Base-by-base conservation (phyloP, 306 rosid species). In the Urtica urens region DNA sequence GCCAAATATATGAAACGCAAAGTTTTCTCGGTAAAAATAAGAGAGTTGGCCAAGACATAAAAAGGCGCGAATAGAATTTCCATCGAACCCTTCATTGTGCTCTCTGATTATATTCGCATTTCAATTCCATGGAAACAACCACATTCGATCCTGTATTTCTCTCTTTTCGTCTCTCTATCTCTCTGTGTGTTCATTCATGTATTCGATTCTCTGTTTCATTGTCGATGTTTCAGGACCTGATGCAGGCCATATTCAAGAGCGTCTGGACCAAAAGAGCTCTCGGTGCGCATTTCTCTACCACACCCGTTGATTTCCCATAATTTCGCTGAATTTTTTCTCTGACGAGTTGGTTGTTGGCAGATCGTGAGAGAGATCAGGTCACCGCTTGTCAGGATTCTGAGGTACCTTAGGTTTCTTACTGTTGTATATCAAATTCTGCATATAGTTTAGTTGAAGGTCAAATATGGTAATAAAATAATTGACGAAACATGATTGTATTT, bases 231-330 rank as follows among this genome's bases (percentile, higher is more conserved):
- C 68, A 90, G 97, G 88, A 72, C 62, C 64, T 84, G 45, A 73
- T 90, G 39, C 72, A 67, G 58, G 73, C 78, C 53, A 68, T 90
- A 68, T 69, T 90, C 80, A 88, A 81, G 90, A 78, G 63, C 58
- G 66, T 81, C 27, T 90, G 85, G 92, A 65, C 63, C 59, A 58
- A 63, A 63, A 73, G 76, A 73, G 75, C 81, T 29, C 67, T 74
- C 23, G 93, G 96, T 88, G 39, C 10, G 52, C 24, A 19, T 19
- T 38, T 46, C 31, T 11, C 27, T 41, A 38, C 28, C 17, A 29
- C n/a, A 51, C 20, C 31, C 2, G 25, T 17, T 31, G 54, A n/a
- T n/a, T n/a, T n/a, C n/a, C n/a, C n/a, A n/a, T n/a, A n/a, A n/a
- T n/a, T 23, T 33, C 21, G 27, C 13, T 18, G 23, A 7, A 1